These are phyloP conservation scores for Rhizoctonia solani DNA, from an alignment of 1,284 basidiomycete genomes.

Conservation along the genomic window DNA sequence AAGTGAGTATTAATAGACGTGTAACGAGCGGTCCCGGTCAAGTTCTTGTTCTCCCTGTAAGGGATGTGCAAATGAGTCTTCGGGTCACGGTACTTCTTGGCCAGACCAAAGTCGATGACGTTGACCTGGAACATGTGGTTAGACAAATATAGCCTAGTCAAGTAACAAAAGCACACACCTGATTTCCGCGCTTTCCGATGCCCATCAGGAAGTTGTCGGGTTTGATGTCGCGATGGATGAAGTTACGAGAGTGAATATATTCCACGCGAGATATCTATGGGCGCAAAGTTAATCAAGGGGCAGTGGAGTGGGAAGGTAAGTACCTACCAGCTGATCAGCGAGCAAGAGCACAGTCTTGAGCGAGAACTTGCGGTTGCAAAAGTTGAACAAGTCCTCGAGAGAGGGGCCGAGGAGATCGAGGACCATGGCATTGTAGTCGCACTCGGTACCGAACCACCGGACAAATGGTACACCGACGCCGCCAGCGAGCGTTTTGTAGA, in stretches of 20 bases:
- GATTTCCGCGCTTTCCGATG: slow-evolving; percentile 98
- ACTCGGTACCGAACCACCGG: slow-evolving; percentile 97
- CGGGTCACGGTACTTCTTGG: slow-evolving; percentile 99
- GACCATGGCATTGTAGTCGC: slow-evolving; percentile 99
- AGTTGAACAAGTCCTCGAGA: slow-evolving; percentile 99
- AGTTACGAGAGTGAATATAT: slow-evolving; percentile 99
- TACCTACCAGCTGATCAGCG: slow-evolving; percentile 90
- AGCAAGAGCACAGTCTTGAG: slow-evolving; percentile 97
- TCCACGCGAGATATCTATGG: slow-evolving; percentile 95
- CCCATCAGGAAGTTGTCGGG: slow-evolving; percentile 99
- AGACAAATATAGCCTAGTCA: neutral
- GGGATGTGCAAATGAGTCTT: slow-evolving; percentile 99
- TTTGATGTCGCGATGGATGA: slow-evolving; percentile 99
- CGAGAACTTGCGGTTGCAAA: slow-evolving; percentile 98
- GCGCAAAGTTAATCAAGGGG: slow-evolving; percentile 12
- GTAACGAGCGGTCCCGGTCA: slow-evolving; percentile 98
- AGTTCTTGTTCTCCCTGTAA: slow-evolving; percentile 99
- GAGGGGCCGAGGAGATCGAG: slow-evolving; percentile 96
- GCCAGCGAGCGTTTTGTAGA: slow-evolving; percentile 96
- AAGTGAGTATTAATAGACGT: slow-evolving; percentile 99
- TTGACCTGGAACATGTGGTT: slow-evolving; percentile 63
- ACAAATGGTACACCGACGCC: slow-evolving; percentile 99
- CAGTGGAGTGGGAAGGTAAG: slow-evolving; percentile 36
- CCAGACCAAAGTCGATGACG: slow-evolving; percentile 98
- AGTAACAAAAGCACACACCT: slow-evolving; percentile 47